These are phyloP conservation scores for Neoconidiobolus thromboides DNA, from an alignment of 371 early-diverging fungal species.

Conservation along the genomic window DNA sequence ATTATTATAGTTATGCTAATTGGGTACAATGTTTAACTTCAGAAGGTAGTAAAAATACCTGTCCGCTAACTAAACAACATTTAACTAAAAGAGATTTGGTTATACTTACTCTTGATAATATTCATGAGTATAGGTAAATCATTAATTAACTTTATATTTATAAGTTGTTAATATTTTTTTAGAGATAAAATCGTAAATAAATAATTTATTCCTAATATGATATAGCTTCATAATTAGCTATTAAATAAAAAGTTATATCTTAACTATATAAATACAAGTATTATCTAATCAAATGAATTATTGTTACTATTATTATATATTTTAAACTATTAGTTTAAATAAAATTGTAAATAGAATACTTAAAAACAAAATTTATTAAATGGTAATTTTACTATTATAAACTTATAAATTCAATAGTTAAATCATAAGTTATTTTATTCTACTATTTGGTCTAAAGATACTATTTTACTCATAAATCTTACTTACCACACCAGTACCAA, in stretches of 20 bases:
- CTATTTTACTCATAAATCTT: slow-evolving; percentile 27
- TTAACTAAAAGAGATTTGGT: slow-evolving; percentile 77
- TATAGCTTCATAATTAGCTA: too few relatives aligned
- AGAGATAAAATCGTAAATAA: neutral
- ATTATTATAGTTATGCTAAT: slow-evolving; percentile 34
- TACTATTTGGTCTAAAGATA: too few relatives aligned
- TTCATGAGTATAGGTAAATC: slow-evolving; percentile 38
- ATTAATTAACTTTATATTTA: neutral
- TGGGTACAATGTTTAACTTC: slow-evolving; percentile 82
- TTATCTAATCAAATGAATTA: neutral
- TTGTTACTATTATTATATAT: too few relatives aligned
- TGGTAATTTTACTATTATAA: too few relatives aligned
- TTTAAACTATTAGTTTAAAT: too few relatives aligned
- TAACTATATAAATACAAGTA: neutral
- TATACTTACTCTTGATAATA: slow-evolving; percentile 62
- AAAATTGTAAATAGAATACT: neutral
- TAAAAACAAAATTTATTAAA: neutral
- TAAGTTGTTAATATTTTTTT: neutral
- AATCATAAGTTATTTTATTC: too few relatives aligned
- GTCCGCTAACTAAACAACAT: slow-evolving; percentile 85
- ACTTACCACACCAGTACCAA: slow-evolving; percentile 75
- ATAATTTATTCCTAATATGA: too few relatives aligned
- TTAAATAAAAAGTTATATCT: too few relatives aligned
- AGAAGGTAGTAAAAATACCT: slow-evolving; percentile 56
- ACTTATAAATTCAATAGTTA: too few relatives aligned